phyloP scores from a whole-genome alignment of 2,329 filamentous ascomycete species.

The Colletotrichum horii region DNA sequence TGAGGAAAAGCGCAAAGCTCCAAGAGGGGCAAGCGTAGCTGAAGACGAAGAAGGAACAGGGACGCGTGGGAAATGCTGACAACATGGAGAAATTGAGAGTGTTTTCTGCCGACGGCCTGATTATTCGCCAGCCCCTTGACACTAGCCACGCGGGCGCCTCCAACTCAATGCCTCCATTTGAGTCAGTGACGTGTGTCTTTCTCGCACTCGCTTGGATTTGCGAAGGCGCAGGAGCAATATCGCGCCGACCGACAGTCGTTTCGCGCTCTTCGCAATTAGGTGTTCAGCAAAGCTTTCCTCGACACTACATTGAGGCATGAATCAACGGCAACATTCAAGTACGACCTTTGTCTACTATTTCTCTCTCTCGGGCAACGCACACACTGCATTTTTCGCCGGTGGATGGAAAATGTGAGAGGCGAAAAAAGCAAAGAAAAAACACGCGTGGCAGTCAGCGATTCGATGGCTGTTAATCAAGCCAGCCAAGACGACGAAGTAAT shows the following conservation, averaged over 20 bases:
- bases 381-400: too few relatives aligned
- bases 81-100: not conserved
- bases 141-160: not conserved
- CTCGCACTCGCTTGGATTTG: not conserved
- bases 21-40: not conserved
- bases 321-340: too few relatives aligned
- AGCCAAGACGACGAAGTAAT: not conserved
- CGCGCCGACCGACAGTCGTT: not conserved
- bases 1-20: not conserved
- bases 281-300: not conserved
- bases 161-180: not conserved
- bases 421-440: too few relatives aligned
- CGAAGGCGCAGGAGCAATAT: not conserved
- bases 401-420: too few relatives aligned
- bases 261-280: not conserved
- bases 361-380: too few relatives aligned
- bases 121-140: not conserved
- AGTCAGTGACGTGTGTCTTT: not conserved
- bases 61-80: not conserved
- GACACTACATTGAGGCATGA: too few relatives aligned
- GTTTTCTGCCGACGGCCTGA: not conserved
- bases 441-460: not conserved
- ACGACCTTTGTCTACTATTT: too few relatives aligned
- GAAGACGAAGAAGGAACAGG: not conserved
- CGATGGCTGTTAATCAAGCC: not conserved